phyloP scores from a whole-genome alignment of 306 rosid genomes.

The Castanea sativa region DNA sequence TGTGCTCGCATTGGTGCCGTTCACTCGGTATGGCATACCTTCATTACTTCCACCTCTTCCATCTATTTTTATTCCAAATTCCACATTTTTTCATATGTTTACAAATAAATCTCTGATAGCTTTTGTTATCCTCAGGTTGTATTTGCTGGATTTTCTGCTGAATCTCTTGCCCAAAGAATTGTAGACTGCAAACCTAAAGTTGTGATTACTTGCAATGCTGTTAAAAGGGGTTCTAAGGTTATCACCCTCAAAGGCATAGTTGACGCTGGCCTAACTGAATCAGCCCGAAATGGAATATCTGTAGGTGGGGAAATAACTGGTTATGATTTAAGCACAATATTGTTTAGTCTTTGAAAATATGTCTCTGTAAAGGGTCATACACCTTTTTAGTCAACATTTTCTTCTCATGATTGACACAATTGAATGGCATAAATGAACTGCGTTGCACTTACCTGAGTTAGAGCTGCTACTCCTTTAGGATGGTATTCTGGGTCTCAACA shows the following conservation, averaged over 20 bases:
- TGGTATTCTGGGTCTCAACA: neutral
- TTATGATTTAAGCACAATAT: constrained; percentile 2
- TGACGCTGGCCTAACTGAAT: constrained; percentile 69
- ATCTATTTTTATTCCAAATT: neutral
- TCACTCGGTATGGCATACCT: constrained; percentile 68
- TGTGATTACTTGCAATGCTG: constrained; percentile 94
- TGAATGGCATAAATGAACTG: neutral
- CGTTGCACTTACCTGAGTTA: neutral
- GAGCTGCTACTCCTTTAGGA: neutral
- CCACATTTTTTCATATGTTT: constrained; percentile 16
- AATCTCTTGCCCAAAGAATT: constrained; percentile 85
- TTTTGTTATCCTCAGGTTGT: constrained; percentile 71
- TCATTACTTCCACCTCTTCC: constrained; percentile 4
- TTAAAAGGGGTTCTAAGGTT: constrained; percentile 79
- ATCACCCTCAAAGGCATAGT: constrained; percentile 84
- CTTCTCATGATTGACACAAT: neutral
- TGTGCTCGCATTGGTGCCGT: constrained; percentile 98
- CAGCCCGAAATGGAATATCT: constrained; percentile 60
- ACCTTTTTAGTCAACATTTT: neutral
- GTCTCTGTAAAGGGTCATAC: neutral
- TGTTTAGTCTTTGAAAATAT: neutral
- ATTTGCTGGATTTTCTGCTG: constrained; percentile 96
- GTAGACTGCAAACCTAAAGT: constrained; percentile 84
- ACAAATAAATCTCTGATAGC: constrained; percentile 12
- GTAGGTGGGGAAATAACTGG: constrained; percentile 54